Conservation (phyloP, 495 filamentous ascomycete genomes). For the Penicillium silybi region DNA sequence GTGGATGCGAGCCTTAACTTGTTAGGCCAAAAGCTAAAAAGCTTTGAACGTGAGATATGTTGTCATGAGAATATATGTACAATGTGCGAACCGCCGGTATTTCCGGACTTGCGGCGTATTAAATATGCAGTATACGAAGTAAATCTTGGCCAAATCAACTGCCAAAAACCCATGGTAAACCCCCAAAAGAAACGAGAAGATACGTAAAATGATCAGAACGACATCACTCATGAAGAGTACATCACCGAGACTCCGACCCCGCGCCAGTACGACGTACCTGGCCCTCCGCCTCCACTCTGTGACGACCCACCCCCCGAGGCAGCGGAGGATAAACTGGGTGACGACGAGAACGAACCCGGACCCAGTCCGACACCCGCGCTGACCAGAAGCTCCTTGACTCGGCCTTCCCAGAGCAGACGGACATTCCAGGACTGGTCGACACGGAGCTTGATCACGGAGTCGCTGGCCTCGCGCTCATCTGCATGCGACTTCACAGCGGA, state of each 20-base stretch:
- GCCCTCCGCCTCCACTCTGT: constrained; percentile 65
- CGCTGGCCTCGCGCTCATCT: constrained; percentile 57
- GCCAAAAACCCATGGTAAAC: neutral
- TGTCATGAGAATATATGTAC: constrained; percentile 34
- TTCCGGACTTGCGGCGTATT: constrained; percentile 14
- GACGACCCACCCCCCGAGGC: constrained; percentile 26
- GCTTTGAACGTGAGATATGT: constrained; percentile 26
- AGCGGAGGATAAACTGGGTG: constrained; percentile 25
- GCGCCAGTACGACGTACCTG: constrained; percentile 53
- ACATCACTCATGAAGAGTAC: constrained; percentile 72
- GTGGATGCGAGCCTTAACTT: constrained; percentile 2
- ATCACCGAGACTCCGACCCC: constrained; percentile 83
- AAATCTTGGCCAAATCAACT: neutral
- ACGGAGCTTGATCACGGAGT: constrained; percentile 85
- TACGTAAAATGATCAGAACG: neutral
- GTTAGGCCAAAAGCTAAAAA: constrained; percentile 12
- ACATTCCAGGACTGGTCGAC: constrained; percentile 82
- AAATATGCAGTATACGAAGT: neutral
- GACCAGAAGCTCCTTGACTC: constrained; percentile 88
- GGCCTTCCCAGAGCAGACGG: constrained; percentile 88
- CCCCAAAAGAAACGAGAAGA: neutral
- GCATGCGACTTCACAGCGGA: constrained; percentile 3
- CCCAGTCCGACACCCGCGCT: constrained; percentile 77
- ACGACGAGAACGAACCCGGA: constrained; percentile 41
- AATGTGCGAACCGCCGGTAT: constrained; percentile 22